Evolutionary conservation across 805 yeast species (phyloP).

Genomic region (Candida argentea): DNA sequence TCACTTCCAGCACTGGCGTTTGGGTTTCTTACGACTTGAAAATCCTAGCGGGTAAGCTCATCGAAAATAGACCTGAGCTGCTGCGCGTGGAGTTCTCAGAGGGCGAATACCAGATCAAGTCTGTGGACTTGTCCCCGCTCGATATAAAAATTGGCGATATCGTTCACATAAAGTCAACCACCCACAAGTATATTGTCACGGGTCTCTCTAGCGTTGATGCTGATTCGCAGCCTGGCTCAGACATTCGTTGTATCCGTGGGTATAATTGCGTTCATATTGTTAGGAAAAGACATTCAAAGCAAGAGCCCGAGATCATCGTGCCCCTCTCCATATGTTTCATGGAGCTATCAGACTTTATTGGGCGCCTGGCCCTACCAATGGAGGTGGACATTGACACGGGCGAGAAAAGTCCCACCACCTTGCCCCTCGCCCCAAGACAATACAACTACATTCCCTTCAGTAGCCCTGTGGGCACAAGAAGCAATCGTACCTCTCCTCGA

Average conservation of each 20-base stretch:
- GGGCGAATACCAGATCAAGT: conserved; percentile 22
- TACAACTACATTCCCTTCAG: not conserved
- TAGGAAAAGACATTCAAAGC: conserved; percentile 9
- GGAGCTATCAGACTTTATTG: conserved; percentile 30
- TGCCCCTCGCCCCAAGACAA: not conserved
- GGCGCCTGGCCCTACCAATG: conserved; percentile 22
- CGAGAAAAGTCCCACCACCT: conserved; percentile 1
- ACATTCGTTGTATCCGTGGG: conserved; percentile 50
- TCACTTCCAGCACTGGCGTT: conserved; percentile 24
- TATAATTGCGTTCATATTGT: conserved; percentile 38
- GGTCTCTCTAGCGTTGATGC: conserved; percentile 28
- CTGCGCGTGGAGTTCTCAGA: conserved; percentile 33
- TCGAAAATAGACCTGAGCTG: conserved; percentile 14
- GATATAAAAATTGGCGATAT: conserved; percentile 51
- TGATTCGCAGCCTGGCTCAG: conserved; percentile 8
- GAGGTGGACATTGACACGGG: conserved; percentile 11
- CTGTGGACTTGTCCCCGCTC: conserved; percentile 31
- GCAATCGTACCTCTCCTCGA: not conserved
- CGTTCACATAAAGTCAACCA: conserved; percentile 25
- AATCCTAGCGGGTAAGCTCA: conserved; percentile 40
- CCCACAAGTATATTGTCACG: conserved; percentile 29
- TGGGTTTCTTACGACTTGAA: conserved; percentile 45
- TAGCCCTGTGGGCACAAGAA: conserved; percentile 1
- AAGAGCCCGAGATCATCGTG: conserved; percentile 9
- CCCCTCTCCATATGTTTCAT: conserved; percentile 23